Conservation (phyloP, 257 asterid genomes). For the Rhazya stricta region DNA sequence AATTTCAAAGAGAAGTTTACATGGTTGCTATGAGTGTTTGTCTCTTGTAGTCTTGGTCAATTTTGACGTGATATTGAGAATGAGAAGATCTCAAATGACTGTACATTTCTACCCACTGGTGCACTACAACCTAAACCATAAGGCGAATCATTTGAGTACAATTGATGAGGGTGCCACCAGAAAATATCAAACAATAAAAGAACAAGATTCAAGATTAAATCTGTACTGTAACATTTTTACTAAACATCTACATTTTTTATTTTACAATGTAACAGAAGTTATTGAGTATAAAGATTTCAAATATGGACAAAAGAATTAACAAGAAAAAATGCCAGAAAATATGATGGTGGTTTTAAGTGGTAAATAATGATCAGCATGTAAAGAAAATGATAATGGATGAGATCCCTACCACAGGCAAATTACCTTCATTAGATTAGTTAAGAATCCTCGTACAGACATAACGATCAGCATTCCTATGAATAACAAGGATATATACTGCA, state of each 20-base stretch:
- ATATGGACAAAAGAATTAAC: not conserved
- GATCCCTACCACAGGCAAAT: slow-evolving; percentile 6
- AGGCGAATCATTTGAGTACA: not conserved
- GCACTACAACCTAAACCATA: not conserved
- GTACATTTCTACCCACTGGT: not conserved
- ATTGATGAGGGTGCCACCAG: not conserved
- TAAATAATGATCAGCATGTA: no score
- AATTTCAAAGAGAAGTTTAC: not conserved
- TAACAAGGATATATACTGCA: slow-evolving; percentile 87
- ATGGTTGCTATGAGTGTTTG: not conserved
- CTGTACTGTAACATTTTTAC: not conserved
- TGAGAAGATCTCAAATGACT: not conserved
- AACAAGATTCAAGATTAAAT: not conserved
- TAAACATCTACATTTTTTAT: not conserved
- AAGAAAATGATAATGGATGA: not conserved
- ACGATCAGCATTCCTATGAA: slow-evolving; percentile 92
- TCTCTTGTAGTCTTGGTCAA: not conserved
- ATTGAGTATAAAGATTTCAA: not conserved
- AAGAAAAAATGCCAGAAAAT: not conserved
- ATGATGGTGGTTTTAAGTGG: not conserved
- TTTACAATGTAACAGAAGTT: not conserved
- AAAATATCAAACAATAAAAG: not conserved
- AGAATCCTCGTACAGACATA: slow-evolving; percentile 87
- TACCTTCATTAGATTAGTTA: slow-evolving; percentile 90
- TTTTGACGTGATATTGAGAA: not conserved